Conservation (phyloP, 257 asterid species). For the Fraxinus pennsylvanica region DNA sequence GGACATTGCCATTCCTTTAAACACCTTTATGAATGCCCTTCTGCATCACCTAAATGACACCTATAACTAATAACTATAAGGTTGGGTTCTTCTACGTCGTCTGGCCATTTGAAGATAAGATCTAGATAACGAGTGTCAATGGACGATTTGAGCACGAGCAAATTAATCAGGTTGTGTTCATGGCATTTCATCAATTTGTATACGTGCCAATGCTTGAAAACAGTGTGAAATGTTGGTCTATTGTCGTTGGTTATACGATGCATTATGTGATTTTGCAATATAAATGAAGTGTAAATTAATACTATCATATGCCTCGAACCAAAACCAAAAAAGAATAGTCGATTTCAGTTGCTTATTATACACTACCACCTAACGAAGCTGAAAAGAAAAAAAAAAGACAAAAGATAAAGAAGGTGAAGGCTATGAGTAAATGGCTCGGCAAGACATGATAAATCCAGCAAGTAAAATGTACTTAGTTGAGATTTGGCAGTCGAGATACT, state of each 20-base stretch:
- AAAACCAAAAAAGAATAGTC: neutral
- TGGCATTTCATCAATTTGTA: neutral
- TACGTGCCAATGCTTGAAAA: neutral
- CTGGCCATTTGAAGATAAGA: too few species aligned
- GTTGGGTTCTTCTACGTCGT: too few species aligned
- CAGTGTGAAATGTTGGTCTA: neutral
- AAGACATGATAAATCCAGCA: neutral
- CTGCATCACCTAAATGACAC: too few species aligned
- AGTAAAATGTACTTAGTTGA: constrained; percentile 45
- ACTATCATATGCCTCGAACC: neutral
- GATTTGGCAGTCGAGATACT: constrained; percentile 59
- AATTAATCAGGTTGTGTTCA: neutral
- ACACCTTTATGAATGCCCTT: too few species aligned
- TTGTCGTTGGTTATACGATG: neutral
- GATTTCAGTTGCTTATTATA: neutral
- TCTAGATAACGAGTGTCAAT: too few species aligned
- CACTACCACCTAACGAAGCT: neutral
- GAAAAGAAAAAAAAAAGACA: neutral
- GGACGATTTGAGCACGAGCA: too few species aligned
- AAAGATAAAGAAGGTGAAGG: neutral
- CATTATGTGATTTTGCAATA: neutral
- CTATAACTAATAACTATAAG: too few species aligned
- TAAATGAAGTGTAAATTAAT: neutral
- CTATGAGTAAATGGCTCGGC: neutral
- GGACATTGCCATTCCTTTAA: too few species aligned